These are phyloP conservation scores for Eleusine indica DNA, from an alignment of 176 grass and related monocot species.

Conservation along the genomic window DNA sequence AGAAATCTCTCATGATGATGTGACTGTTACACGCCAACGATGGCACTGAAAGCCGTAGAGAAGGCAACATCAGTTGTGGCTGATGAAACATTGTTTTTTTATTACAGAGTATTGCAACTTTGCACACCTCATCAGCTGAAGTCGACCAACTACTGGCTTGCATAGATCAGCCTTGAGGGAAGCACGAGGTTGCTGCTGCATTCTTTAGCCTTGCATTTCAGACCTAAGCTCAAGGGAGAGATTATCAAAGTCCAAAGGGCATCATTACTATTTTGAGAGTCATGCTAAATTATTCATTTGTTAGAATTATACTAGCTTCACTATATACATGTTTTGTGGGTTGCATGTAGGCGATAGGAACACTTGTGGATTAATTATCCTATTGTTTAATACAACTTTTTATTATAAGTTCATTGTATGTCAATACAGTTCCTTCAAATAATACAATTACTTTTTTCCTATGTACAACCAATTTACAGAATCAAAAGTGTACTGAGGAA, in stretches of 20 bases:
- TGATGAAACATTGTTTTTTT: conserved; percentile 37
- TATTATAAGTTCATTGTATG: background rate
- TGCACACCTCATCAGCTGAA: conserved; percentile 56
- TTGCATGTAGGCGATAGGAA: too few relatives aligned
- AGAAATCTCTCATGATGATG: too few relatives aligned
- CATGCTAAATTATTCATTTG: background rate
- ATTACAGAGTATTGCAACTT: conserved; percentile 58
- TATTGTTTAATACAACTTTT: too few relatives aligned
- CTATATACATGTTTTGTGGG: background rate
- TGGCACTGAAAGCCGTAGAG: conserved; percentile 18
- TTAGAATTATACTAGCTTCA: background rate
- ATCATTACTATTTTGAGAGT: background rate
- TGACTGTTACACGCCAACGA: too few relatives aligned
- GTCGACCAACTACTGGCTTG: conserved; percentile 49
- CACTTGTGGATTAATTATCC: too few relatives aligned
- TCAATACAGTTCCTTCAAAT: too few relatives aligned
- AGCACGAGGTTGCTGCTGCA: conserved; percentile 58
- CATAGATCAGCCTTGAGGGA: too few relatives aligned
- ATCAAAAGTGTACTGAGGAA: too few relatives aligned
- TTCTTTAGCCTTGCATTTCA: conserved; percentile 75
- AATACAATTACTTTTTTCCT: too few relatives aligned
- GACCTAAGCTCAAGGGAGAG: conserved; percentile 68
- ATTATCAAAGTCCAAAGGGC: background rate
- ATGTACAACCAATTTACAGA: too few relatives aligned
- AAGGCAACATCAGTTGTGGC: background rate